phyloP scores from a whole-genome alignment of 305 asterid species.

The Lippia alba region DNA sequence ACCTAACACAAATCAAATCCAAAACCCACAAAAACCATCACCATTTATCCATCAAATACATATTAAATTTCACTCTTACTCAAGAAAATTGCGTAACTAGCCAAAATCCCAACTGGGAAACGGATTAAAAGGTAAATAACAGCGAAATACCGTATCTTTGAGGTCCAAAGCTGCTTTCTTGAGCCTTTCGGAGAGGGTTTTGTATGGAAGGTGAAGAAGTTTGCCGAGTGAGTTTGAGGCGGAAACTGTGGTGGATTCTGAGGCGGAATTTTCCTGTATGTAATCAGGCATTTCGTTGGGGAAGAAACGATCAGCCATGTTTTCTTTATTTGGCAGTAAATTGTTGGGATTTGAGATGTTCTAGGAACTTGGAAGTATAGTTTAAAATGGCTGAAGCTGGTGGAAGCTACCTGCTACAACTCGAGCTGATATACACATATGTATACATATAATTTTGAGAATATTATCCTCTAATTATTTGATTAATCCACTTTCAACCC shows the following conservation, averaged over 20 bases:
- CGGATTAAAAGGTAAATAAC: background rate
- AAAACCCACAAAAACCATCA: background rate
- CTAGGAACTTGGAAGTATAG: background rate
- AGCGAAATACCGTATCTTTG: conserved; percentile 53
- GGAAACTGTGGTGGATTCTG: conserved; percentile 32
- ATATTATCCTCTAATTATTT: no score
- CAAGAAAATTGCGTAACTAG: conserved; percentile 10
- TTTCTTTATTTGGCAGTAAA: conserved; percentile 8
- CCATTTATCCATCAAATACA: background rate
- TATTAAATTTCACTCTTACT: background rate
- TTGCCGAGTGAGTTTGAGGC: conserved; percentile 53
- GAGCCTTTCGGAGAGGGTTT: conserved; percentile 51
- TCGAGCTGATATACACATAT: no score
- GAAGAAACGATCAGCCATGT: conserved; percentile 80
- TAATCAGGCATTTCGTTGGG: conserved; percentile 70
- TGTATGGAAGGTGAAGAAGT: conserved; percentile 67
- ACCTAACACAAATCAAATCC: conserved; percentile 47
- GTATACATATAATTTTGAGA: no score
- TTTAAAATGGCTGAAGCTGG: conserved; percentile 9
- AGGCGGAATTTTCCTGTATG: conserved; percentile 45
- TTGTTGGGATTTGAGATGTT: background rate
- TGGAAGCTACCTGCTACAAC: conserved; percentile 1
- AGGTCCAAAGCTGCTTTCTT: conserved; percentile 61
- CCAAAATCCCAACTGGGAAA: background rate
- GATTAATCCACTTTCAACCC: no score